A percentile compares a stretch with the other conserved stretches of the same genome.
Conservation (phyloP, 257 asterid species). For the Solanum lycopersicoides region DNA sequence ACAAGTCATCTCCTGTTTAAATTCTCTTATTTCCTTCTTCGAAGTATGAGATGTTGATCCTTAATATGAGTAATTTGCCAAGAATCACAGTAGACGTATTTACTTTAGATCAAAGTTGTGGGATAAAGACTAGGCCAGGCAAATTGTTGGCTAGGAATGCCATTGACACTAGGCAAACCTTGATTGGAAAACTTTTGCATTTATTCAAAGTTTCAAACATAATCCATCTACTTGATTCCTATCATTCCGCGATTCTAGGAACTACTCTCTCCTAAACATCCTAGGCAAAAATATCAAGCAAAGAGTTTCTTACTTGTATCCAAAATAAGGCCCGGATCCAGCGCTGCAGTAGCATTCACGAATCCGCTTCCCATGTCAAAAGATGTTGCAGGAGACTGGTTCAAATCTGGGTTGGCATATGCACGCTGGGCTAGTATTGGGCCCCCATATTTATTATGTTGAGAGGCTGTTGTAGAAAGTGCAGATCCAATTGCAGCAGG, state of each 20-base stretch:
- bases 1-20: background rate
- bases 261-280: background rate
- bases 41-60: background rate
- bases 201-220: background rate
- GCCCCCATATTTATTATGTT: slow-evolving; percentile 49
- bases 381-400: slow-evolving; percentile 93
- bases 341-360: slow-evolving; percentile 84
- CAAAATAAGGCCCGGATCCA: slow-evolving; percentile 87
- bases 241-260: background rate
- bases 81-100: background rate
- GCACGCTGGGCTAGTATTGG: slow-evolving; percentile 93
- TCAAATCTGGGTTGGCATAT: slow-evolving; percentile 74
- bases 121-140: background rate
- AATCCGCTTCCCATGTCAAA: slow-evolving; percentile 99
- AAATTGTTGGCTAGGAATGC: background rate
- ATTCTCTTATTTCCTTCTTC: background rate
- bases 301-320: slow-evolving; percentile 53
- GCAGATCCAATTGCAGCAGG: slow-evolving; percentile 92
- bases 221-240: background rate
- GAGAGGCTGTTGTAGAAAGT: slow-evolving; percentile 87
- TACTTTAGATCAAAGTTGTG: background rate
- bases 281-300: background rate
- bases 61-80: background rate
- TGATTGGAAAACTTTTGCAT: background rate
- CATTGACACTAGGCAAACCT: background rate